Base-by-base conservation (phyloP, 768 basidiomycete species). In the Coprinopsis strossmayeri region DNA sequence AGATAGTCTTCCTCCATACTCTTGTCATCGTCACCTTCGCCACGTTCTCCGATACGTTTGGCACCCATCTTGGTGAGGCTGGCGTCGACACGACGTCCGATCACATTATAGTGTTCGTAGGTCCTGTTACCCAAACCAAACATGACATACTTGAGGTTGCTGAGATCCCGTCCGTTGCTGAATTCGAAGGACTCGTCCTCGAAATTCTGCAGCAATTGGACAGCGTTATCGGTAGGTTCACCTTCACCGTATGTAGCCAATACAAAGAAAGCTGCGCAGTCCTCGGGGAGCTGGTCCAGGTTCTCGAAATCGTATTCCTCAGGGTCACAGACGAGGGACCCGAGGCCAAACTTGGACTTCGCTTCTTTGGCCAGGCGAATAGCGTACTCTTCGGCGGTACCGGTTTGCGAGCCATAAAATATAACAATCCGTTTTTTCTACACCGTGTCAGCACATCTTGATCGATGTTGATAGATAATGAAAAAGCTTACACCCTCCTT, bases 1-100 rank as follows among this genome's bases (percentile, higher is more conserved):
- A 99, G 79, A 64, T 98, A 99, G 66, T 99, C 95, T 70, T 99
- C 95, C 65, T 99, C 95, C 94, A 99, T 97, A 62, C 88, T 92
- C 74, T 96, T 96, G 68, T 99, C 96, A 61, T 99, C 95, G 61
- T 99, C 96, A 54, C 95, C 95, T 66, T 98, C 94, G 9, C 95
- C 95, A 32, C 86, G 76, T 62, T 86, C 84, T 35, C 93, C 93
- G 28, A 98, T 87, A 45, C 91, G 82, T 46, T 72, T 64, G 18
- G 81, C 96, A 24, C 93, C 95, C 73, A 92, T 83, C 61, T 83
- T 80, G 3, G 77, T 65, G 50, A 99, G 69, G 24, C 79, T 66
- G 2, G 73, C 59, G 58, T 99, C 95, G 47, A 94, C 75, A 52
- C 82, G 80, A 35, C 85, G 78, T 15, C 85, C 82, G 57, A 98